phyloP scores from a whole-genome alignment of 345 rosid species.

The Heritiera littoralis region DNA sequence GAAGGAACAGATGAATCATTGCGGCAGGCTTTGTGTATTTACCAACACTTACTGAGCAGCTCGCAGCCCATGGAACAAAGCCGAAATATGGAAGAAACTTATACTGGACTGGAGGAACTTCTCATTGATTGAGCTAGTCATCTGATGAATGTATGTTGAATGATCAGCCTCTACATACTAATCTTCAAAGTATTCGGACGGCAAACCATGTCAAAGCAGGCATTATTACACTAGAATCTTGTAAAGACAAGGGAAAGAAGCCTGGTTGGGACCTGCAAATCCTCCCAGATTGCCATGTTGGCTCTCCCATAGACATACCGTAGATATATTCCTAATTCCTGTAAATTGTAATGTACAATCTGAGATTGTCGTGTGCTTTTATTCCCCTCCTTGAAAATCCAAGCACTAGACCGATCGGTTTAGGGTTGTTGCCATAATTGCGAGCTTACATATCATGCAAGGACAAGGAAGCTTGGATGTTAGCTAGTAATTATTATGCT shows the following conservation, averaged over 20 bases:
- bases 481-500: background rate
- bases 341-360: background rate
- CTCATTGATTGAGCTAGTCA: too few relatives aligned
- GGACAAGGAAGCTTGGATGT: conserved; percentile 2
- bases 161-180: too few relatives aligned
- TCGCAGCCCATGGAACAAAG: too few relatives aligned
- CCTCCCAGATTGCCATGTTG: background rate
- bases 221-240: background rate
- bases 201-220: too few relatives aligned
- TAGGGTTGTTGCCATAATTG: background rate
- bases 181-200: too few relatives aligned
- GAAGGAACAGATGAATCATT: too few relatives aligned
- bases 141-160: too few relatives aligned
- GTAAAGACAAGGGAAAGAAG: background rate
- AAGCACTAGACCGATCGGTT: background rate
- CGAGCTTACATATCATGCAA: background rate
- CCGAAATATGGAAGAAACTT: too few relatives aligned
- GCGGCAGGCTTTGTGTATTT: too few relatives aligned
- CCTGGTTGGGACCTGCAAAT: background rate
- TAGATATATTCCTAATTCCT: background rate
- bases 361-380: background rate
- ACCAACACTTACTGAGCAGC: too few relatives aligned
- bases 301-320: background rate
- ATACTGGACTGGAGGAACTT: too few relatives aligned
- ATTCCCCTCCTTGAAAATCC: background rate